Base-by-base conservation (phyloP, 495 filamentous ascomycete species). In the Talaromyces adpressus region DNA sequence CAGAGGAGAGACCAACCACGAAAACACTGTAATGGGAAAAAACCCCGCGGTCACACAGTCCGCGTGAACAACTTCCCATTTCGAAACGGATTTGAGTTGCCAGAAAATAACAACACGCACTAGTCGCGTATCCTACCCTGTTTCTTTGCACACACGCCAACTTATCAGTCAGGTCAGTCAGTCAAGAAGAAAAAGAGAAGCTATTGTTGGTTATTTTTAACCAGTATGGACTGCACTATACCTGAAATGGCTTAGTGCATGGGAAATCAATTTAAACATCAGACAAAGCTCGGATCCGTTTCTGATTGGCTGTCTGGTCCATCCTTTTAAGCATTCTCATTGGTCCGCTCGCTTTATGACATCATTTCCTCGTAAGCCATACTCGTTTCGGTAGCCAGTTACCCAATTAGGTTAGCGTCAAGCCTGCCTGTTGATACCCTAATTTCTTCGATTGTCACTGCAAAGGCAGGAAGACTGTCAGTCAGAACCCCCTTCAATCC, bases 141-240 rank as follows among this genome's bases (percentile, higher is more conserved):
- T 41, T 2, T 36, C 9, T 4, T 9, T 27, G 22, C 27, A 14
- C 22, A 56, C 20, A 29, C 14, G 27, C 12, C 52, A 22, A 29
- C 6, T 56, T 16, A 56, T 25, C 23, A 27, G 20, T 53, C 18
- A 12, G 23, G 27, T 41, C n/a, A n/a, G n/a, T n/a, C n/a, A n/a
- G n/a, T n/a, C 36, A 41, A 41, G 52, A 22, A 29, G 12, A 27
- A 27, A 1, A 30, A 30, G 16, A 27, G 52, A 56, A 16, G 22
- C 22, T 56, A 11, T 27, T 25, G 51, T 27, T 56, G 52, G 52
- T 56, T 56, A 56, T 56, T 58, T 58, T 58, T 58, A 58, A 58
- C 27, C 30, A 58, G 18, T 52, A 32, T 20, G 18, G 16, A 58
- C 36, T 3, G 30, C 2, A 7, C 56, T 58, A 56, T 14, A 5